Conservation (phyloP, 208 protist species). For the Acanthamoeba quina region DNA sequence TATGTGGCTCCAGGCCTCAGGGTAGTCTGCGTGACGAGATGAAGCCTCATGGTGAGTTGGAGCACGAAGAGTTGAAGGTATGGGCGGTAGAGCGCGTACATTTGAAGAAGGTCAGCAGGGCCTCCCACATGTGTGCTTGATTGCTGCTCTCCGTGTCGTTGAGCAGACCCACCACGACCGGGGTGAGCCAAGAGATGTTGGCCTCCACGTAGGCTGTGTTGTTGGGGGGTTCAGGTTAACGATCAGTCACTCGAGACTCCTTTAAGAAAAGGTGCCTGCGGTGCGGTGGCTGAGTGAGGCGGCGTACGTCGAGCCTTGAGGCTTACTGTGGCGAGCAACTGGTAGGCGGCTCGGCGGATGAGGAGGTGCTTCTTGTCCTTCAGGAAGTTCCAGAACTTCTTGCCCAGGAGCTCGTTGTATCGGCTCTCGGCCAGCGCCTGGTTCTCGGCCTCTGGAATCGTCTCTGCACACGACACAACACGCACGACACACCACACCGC, state of each 20-base stretch:
- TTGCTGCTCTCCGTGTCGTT: conserved; percentile 62
- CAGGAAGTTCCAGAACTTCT: conserved; percentile 67
- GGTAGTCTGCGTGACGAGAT: not conserved
- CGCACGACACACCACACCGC: no score
- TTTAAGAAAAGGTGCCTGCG: no score
- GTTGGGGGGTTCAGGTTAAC: no score
- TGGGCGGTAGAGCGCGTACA: not conserved
- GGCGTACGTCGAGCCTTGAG: conserved; percentile 13
- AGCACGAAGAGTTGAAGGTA: not conserved
- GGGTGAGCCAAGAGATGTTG: conserved; percentile 49
- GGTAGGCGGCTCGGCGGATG: conserved; percentile 65
- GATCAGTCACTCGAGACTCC: no score
- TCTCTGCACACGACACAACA: not conserved
- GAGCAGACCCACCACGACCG: conserved; percentile 44
- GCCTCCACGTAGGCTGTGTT: conserved; percentile 40
- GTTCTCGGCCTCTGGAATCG: conserved; percentile 50
- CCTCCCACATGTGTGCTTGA: conserved; percentile 66
- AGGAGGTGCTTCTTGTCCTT: conserved; percentile 68
- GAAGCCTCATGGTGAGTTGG: not conserved
- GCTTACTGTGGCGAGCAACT: conserved; percentile 39
- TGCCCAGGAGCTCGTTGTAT: conserved; percentile 49
- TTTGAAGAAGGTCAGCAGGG: conserved; percentile 71
- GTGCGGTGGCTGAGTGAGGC: no score
- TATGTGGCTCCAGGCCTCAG: conserved; percentile 61
- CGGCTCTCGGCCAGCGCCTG: conserved; percentile 26